Evolutionary conservation across 305 asterid genomes (phyloP).

Genomic region (Euphrasia arctica): DNA sequence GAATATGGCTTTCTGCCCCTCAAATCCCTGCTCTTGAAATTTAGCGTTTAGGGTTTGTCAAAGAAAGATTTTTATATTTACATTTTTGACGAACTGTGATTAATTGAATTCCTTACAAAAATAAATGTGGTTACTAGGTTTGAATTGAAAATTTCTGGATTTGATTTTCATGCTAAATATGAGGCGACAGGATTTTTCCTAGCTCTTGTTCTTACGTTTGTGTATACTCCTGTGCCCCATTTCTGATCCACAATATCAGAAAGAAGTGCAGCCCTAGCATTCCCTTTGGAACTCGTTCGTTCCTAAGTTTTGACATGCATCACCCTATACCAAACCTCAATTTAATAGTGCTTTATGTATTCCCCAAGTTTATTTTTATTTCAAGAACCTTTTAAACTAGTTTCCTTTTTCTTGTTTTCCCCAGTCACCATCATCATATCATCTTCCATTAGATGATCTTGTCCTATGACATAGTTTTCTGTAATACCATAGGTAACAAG

Average conservation of each 20-base stretch:
- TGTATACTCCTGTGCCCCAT: background rate
- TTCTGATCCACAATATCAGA: background rate
- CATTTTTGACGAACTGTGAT: background rate
- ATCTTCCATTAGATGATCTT: background rate
- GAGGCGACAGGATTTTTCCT: background rate
- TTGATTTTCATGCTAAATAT: conserved; percentile 19
- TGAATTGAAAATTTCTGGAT: background rate
- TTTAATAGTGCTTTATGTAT: conserved; percentile 9
- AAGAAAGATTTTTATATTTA: background rate
- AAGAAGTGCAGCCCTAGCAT: conserved; percentile 5
- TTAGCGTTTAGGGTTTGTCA: conserved; percentile 28
- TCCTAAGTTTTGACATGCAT: conserved; percentile 7
- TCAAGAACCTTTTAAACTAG: conserved; percentile 3
- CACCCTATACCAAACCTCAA: no score
- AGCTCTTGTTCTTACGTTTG: conserved; percentile 3
- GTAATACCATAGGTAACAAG: conserved; percentile 17
- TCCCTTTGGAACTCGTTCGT: conserved; percentile 11
- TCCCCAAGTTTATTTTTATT: background rate
- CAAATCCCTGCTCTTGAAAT: conserved; percentile 3
- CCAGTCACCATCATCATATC: background rate
- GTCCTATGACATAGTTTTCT: conserved; percentile 18
- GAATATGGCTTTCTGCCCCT: conserved; percentile 2
- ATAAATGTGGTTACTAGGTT: conserved; percentile 1
- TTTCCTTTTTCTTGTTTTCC: background rate
- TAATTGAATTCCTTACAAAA: background rate